A percentile compares a stretch with the other conserved stretches of the same genome.
Conservation (phyloP, 768 basidiomycete genomes). For the Tulasnella sp. region DNA sequence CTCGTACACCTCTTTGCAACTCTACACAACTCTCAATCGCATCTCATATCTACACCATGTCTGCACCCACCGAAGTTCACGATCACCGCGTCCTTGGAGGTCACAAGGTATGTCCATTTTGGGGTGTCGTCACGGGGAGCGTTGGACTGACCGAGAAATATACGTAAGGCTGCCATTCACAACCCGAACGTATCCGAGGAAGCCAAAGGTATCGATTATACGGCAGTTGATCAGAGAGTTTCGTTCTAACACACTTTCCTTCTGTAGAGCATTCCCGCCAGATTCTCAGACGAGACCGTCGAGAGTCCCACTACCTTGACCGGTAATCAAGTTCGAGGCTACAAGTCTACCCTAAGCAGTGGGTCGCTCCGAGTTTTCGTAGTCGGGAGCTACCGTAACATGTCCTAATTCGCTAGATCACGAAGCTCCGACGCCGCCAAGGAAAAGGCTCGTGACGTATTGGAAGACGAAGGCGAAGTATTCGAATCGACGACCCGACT, state of each 20-base stretch:
- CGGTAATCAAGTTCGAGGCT: background rate
- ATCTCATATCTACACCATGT: background rate
- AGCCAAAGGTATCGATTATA: background rate
- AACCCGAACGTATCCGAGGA: background rate
- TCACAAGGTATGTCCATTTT: background rate
- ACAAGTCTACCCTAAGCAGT: background rate
- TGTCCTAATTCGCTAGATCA: background rate
- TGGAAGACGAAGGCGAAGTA: background rate
- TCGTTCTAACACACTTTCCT: no score
- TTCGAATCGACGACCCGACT: background rate
- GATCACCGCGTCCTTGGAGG: background rate
- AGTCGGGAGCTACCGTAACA: background rate
- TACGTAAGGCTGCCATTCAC: background rate
- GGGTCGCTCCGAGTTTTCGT: background rate
- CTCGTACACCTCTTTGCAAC: background rate
- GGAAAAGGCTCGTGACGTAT: background rate
- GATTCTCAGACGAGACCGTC: background rate
- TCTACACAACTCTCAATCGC: background rate
- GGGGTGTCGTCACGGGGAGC: background rate
- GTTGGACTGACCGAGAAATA: background rate
- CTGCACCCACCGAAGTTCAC: background rate
- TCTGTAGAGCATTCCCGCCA: background rate
- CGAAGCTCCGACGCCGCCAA: background rate
- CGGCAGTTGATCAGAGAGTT: background rate
- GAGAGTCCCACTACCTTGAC: background rate